Evolutionary conservation across 2,329 filamentous ascomycete genomes (phyloP), one percentile per base, ranked within the genome.

Genomic region (Dactylellina haptotyla): DNA sequence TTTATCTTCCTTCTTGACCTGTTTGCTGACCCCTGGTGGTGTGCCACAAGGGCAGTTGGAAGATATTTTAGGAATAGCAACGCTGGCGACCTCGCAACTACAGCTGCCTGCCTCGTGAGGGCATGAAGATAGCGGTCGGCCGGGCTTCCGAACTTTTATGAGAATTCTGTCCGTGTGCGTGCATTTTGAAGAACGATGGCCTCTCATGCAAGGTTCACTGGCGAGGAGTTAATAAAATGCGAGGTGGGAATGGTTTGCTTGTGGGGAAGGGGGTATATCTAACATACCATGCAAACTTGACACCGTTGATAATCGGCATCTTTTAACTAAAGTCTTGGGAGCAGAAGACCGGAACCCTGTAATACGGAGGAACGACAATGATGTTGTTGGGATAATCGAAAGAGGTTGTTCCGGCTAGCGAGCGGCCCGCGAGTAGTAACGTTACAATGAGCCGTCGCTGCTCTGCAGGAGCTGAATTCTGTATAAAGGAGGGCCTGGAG

Each of bases 101-200:
- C 76, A 77, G 50, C 61, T 74, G 34, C 74, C 66, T 16, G 67
- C 57, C 45, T 56, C 75, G 77, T 84, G 83, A 25, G 83, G 82
- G 48, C 83, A 84, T 77, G 82, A 83, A 30, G 82, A 81, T 20
- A 84, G 79, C 16, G 83, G 83, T 16, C 83, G 80, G 10, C 83
- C 83, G 18, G 83, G 82, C 64, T 83, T 84, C 26, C 82, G 82
- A 20, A 84, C 83, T 77, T 83, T 83, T 77, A 84, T 82, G 81
- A 84, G 83, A 37, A 84, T 79, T 71, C 83, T 80, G 72, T 84
- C 83, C 58, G 81, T 82, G 76, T 84, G 83, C 63, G 81, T 81
- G 53, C 83, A 84, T 82, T 84, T 84, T 66, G 83, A 83, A 20
- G 83, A 84, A 58, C 83, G 81, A 77, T 84, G 83, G 16, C 83